Conservation (phyloP, 1,139 yeast species). For the Yamadazyma diddensiae region DNA sequence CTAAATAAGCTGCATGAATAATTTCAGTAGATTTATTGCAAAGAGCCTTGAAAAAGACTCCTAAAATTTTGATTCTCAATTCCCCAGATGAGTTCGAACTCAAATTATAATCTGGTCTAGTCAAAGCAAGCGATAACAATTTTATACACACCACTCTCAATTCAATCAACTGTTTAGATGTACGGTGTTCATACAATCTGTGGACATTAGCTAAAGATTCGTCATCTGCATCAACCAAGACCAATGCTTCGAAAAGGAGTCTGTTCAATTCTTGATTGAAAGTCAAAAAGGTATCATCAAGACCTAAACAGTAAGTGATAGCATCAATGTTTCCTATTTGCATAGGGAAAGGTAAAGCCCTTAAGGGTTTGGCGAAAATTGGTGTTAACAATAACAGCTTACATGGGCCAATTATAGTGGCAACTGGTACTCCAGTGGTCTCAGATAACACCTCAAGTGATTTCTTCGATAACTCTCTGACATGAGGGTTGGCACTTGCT, state of each 20-base stretch:
- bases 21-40: constrained; percentile 83
- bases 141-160: constrained; percentile 87
- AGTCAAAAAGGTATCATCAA: constrained; percentile 77
- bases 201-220: constrained; percentile 89
- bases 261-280: constrained; percentile 88
- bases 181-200: constrained; percentile 79
- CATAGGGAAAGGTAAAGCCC: constrained; percentile 98
- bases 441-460: constrained; percentile 68
- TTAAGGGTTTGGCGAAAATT: constrained; percentile 90
- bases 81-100: constrained; percentile 83
- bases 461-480: constrained; percentile 77
- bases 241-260: constrained; percentile 82
- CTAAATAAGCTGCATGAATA: constrained; percentile 90
- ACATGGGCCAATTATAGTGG: constrained; percentile 77
- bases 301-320: constrained; percentile 79
- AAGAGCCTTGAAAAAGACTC: constrained; percentile 91
- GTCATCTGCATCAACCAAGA: constrained; percentile 96
- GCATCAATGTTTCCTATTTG: constrained; percentile 98
- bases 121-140: constrained; percentile 76
- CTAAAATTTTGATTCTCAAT: constrained; percentile 79
- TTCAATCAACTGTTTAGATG: constrained; percentile 82
- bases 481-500: constrained; percentile 82
- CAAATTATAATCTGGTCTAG: constrained; percentile 73
- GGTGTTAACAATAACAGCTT: constrained; percentile 83
- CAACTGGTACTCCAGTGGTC: constrained; percentile 64